These are phyloP conservation scores for Lunasporangiospora selenospora DNA, from an alignment of 192 early-diverging fungal species.

Conservation along the genomic window DNA sequence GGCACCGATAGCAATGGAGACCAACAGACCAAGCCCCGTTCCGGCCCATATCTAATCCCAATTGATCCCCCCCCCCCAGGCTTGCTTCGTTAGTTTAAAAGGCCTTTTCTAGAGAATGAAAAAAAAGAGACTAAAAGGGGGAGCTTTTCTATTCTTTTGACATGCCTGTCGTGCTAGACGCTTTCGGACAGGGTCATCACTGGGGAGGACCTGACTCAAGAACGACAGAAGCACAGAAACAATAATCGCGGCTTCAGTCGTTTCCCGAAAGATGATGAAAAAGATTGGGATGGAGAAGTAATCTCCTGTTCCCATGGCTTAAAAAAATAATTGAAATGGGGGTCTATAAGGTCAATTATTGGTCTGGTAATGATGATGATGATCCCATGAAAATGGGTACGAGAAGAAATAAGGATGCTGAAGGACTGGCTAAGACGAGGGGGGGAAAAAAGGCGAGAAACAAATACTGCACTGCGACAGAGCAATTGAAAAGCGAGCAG, in stretches of 20 bases:
- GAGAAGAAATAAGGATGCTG: too few relatives aligned
- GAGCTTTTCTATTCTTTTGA: not conserved
- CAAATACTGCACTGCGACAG: too few relatives aligned
- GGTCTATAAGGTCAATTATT: too few relatives aligned
- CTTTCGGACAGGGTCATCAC: conserved; percentile 16
- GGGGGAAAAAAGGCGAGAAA: too few relatives aligned
- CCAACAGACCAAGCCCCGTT: conserved; percentile 63
- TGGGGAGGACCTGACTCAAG: conserved; percentile 29
- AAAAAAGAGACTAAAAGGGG: conserved; percentile 45
- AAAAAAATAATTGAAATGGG: too few relatives aligned
- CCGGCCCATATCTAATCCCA: conserved; percentile 87
- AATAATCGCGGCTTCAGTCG: conserved; percentile 87
- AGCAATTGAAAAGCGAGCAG: too few relatives aligned
- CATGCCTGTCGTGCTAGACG: conserved; percentile 38
- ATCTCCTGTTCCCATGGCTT: conserved; percentile 30
- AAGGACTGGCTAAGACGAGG: too few relatives aligned
- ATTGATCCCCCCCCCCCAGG: too few relatives aligned
- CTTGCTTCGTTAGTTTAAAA: too few relatives aligned
- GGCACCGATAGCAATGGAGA: conserved; percentile 74
- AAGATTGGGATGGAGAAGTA: conserved; percentile 65
- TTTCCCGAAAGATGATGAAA: conserved; percentile 83
- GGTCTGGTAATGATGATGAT: too few relatives aligned
- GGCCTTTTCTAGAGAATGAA: conserved; percentile 26
- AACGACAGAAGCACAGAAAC: conserved; percentile 87
- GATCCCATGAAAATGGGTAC: too few relatives aligned